Evolutionary conservation across 2,329 filamentous ascomycete species (phyloP).

Genomic region (Talaromyces rugulosus): DNA sequence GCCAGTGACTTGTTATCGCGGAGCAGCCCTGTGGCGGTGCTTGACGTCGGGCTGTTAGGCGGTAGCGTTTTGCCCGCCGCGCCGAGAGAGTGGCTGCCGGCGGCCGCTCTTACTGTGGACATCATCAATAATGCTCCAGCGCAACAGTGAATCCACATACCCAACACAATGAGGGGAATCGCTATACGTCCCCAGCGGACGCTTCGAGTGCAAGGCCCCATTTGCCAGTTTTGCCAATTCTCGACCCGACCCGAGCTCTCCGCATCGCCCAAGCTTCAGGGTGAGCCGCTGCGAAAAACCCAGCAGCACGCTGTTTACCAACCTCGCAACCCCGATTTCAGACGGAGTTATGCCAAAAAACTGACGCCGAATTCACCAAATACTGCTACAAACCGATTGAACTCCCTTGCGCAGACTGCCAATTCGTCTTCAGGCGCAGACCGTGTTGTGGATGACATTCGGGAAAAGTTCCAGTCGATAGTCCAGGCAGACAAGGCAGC

Average conservation of each 20-base stretch:
- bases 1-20: neutral
- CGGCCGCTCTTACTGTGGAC: neutral
- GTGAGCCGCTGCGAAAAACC: constrained; percentile 2
- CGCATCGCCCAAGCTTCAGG: constrained; percentile 11
- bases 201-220: constrained; percentile 14
- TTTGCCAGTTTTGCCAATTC: constrained; percentile 38
- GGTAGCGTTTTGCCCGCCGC: neutral
- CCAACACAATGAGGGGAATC: constrained; percentile 32
- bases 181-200: constrained; percentile 24
- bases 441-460: constrained; percentile 27
- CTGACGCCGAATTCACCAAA: neutral
- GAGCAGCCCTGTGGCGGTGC: constrained; percentile 9
- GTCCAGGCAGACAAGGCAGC: constrained; percentile 28
- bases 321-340: neutral
- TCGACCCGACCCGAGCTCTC: constrained; percentile 22
- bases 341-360: neutral
- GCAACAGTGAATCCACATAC: neutral
- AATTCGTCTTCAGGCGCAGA: constrained; percentile 7
- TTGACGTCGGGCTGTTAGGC: neutral
- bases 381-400: neutral
- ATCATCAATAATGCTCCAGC: neutral
- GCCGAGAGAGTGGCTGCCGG: neutral
- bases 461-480: constrained; percentile 24
- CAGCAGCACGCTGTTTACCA: constrained; percentile 1
- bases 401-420: neutral